Base-by-base conservation (phyloP, 2,329 filamentous ascomycete species). In the Epichloe hybrida region DNA sequence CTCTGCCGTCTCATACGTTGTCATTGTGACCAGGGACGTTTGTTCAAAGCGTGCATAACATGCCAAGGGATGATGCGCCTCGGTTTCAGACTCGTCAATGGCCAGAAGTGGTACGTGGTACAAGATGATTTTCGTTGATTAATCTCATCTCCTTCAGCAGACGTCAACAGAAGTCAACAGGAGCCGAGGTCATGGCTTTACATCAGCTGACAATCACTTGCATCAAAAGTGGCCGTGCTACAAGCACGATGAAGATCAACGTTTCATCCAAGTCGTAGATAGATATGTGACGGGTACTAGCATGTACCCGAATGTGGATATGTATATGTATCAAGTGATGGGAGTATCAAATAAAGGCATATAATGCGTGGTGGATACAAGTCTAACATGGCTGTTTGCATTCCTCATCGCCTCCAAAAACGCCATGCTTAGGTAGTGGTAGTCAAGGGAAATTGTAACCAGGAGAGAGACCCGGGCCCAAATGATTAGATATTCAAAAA, bases 1-100 rank as follows among this genome's bases (percentile, higher is more conserved):
- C 21, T 53, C 49, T 1, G 63, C 65, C 1, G 58, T 59, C 44
- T 64, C 58, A 34, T 62, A 64, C 2, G 62, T 60, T 3, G 60
- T 54, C 64, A 66, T 66, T 21, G 40, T 56, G n/a, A 1, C 5
- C 42, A 47, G 42, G 9, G 11, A 21, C 6, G 37, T 39, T 31
- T 31, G 27, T 9, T 31, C 8, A 31, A 31, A 31, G 27, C 27
- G 27, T 31, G 27, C 27, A 31, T 4, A 31, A 11, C 1, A 31
- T 31, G 27, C 27, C 3, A 31, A 11, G 27, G 27, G 3, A 31
- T 2, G 27, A 4, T 31, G 27, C 27, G 27, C 27, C 27, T 31
- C 27, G 27, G 9, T 4, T 31, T 31, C 27, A 31, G 27, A 31
- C 27, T 31, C 27, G 27, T 31, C 27, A 11, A 31, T 31, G 27